A percentile compares a stretch with the other conserved stretches of the same genome.
phyloP scores from a whole-genome alignment of 352 stramenopile species.

The Phytophthora nicotianae region DNA sequence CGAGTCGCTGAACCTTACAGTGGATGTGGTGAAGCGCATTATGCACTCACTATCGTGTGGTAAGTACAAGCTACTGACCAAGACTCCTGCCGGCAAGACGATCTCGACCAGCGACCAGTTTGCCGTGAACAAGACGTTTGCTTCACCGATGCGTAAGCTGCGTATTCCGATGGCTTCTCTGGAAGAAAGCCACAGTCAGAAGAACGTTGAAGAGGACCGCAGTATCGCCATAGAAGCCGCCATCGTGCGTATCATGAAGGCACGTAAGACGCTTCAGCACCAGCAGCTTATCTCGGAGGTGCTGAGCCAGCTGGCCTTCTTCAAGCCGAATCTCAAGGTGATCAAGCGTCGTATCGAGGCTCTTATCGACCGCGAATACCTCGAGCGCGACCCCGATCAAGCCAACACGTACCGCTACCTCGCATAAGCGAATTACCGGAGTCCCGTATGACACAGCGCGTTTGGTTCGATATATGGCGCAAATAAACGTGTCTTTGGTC shows the following conservation, averaged over 20 bases:
- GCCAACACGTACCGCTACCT: slow-evolving; percentile 96
- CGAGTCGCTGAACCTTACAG: slow-evolving; percentile 94
- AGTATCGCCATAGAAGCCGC: slow-evolving; percentile 99
- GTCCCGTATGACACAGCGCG: neutral
- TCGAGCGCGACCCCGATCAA: slow-evolving; percentile 96
- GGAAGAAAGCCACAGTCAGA: slow-evolving; percentile 98
- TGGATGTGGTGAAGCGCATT: slow-evolving; percentile 97
- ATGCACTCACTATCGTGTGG: slow-evolving; percentile 98
- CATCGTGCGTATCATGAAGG: slow-evolving; percentile 99
- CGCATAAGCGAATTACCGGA: slow-evolving; percentile 59
- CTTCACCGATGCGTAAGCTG: slow-evolving; percentile 96
- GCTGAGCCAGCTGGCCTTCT: slow-evolving; percentile 97
- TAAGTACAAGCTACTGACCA: slow-evolving; percentile 98
- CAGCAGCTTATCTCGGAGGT: slow-evolving; percentile 99
- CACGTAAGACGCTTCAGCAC: slow-evolving; percentile 96
- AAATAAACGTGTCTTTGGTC: slow-evolving; percentile 36
- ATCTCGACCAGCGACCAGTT: slow-evolving; percentile 96
- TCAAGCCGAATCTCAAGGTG: slow-evolving; percentile 97
- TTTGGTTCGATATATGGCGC: slow-evolving; percentile 22
- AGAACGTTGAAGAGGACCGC: slow-evolving; percentile 96
- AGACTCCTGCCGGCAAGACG: slow-evolving; percentile 93
- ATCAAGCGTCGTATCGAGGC: slow-evolving; percentile 98
- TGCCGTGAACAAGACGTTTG: slow-evolving; percentile 94
- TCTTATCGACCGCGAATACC: slow-evolving; percentile 98
- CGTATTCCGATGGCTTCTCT: slow-evolving; percentile 99